Percentiles rank a stretch among this genome's conserved stretches.
Evolutionary conservation across 2,329 filamentous ascomycete species (phyloP).

Genomic region (Rhynchosporium secalis): DNA sequence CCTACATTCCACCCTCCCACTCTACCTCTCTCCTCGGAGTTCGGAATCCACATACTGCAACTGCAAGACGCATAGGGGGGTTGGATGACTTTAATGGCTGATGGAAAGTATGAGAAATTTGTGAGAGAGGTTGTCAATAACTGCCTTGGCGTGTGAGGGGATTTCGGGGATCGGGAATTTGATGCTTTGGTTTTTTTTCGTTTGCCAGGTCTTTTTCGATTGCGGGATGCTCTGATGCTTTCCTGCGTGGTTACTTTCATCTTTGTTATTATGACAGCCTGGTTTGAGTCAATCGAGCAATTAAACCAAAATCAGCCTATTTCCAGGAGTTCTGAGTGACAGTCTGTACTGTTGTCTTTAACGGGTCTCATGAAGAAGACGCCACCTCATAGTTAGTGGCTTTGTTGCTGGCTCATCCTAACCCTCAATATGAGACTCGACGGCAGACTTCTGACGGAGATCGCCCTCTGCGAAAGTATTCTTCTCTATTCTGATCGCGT

Average conservation of each 20-base stretch:
- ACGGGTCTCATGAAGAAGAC: no score
- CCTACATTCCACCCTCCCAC: conserved; percentile 34
- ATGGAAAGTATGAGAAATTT: conserved; percentile 28
- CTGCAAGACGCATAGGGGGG: conserved; percentile 28
- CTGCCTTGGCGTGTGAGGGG: conserved; percentile 32
- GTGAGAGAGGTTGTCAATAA: conserved; percentile 27
- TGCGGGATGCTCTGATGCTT: conserved; percentile 23
- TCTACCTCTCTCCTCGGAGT: conserved; percentile 19
- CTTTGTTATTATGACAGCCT: conserved; percentile 27
- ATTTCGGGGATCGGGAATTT: conserved; percentile 29
- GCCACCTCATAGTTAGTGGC: no score
- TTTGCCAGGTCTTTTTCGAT: conserved; percentile 26
- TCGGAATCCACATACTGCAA: conserved; percentile 31
- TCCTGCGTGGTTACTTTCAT: conserved; percentile 30
- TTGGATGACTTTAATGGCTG: conserved; percentile 39
- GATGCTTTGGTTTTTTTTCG: conserved; percentile 23
- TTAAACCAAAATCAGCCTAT: conserved; percentile 68
- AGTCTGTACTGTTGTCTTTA: background rate
- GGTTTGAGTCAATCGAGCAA: conserved; percentile 40
- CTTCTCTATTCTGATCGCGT: no score
- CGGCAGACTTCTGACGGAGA: no score
- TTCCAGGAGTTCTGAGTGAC: background rate
- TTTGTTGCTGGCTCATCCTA: no score
- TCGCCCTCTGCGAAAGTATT: no score
- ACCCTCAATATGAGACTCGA: no score